Percentiles rank a stretch among this genome's conserved stretches.
These are phyloP conservation scores for Tetrahymena thermophila DNA, from an alignment of 73 alveolate genomes.

Conservation along the genomic window DNA sequence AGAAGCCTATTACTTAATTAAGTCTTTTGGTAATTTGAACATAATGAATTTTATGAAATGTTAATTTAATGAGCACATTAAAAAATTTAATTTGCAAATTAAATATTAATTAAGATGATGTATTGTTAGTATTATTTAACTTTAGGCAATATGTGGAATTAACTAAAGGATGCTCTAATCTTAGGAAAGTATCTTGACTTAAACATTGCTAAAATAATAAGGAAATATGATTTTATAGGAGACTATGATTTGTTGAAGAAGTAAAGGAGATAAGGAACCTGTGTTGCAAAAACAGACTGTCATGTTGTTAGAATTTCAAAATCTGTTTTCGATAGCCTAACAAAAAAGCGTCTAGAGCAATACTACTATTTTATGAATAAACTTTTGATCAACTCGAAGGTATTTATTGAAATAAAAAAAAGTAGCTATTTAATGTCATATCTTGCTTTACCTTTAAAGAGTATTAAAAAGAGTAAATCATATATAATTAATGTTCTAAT, in stretches of 20 bases:
- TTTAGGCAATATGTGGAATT: not conserved
- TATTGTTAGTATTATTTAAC: not conserved
- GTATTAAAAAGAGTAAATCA: not conserved
- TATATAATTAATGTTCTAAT: not conserved
- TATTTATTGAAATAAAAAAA: not conserved
- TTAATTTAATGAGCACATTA: too few species aligned
- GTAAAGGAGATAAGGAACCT: not conserved
- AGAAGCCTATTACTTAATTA: not conserved
- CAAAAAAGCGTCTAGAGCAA: not conserved
- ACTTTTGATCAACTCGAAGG: not conserved
- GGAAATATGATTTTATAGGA: not conserved
- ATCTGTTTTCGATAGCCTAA: not conserved
- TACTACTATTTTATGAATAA: not conserved
- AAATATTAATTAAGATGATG: not conserved
- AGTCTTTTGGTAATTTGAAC: not conserved
- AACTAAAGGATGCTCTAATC: not conserved
- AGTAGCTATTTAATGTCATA: not conserved
- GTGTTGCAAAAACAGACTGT: not conserved
- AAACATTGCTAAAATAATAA: not conserved
- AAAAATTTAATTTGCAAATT: too few species aligned
- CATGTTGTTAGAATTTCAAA: not conserved
- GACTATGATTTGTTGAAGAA: not conserved
- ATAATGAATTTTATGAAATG: not conserved
- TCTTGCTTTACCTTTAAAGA: not conserved
- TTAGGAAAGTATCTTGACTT: not conserved